Evolutionary conservation across 768 basidiomycete species (phyloP).

Genomic region (Pilatotrama ljubarskyi): DNA sequence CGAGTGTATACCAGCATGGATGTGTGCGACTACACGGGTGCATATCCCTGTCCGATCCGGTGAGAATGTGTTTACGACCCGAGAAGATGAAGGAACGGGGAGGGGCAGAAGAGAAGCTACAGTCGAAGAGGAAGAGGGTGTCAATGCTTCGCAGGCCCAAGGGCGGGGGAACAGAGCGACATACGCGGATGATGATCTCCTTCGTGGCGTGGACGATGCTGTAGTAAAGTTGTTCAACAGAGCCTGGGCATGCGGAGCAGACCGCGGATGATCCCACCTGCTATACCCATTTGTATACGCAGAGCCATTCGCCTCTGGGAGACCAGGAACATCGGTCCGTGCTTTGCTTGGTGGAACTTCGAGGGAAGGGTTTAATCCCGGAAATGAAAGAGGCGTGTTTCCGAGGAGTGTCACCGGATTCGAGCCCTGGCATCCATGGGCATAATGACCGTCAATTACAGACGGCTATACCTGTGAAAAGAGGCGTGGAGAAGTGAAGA

Average conservation of each 20-base stretch:
- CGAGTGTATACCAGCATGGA: background rate
- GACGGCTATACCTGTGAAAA: background rate
- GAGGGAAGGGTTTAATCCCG: constrained; percentile 13
- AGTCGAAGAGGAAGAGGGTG: constrained; percentile 3
- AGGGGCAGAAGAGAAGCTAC: constrained; percentile 7
- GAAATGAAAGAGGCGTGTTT: constrained; percentile 22
- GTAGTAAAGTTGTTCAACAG: background rate
- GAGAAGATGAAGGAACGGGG: constrained; percentile 10
- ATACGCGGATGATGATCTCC: constrained; percentile 11
- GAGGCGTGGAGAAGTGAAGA: constrained; percentile 7
- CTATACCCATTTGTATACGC: background rate
- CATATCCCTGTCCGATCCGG: constrained; percentile 6
- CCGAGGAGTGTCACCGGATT: constrained; percentile 5
- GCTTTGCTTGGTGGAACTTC: constrained; percentile 3
- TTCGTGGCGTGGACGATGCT: background rate
- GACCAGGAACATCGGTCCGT: constrained; percentile 14
- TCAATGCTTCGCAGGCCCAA: background rate
- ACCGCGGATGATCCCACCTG: constrained; percentile 12
- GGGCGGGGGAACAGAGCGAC: constrained; percentile 10
- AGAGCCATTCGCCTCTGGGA: background rate
- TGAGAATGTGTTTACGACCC: background rate
- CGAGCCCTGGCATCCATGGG: background rate
- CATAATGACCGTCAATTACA: constrained; percentile 5
- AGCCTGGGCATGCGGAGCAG: constrained; percentile 9
- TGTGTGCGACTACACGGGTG: constrained; percentile 1